phyloP scores from a whole-genome alignment of 2,329 filamentous ascomycete species.

The Xylariaceae sp. region DNA sequence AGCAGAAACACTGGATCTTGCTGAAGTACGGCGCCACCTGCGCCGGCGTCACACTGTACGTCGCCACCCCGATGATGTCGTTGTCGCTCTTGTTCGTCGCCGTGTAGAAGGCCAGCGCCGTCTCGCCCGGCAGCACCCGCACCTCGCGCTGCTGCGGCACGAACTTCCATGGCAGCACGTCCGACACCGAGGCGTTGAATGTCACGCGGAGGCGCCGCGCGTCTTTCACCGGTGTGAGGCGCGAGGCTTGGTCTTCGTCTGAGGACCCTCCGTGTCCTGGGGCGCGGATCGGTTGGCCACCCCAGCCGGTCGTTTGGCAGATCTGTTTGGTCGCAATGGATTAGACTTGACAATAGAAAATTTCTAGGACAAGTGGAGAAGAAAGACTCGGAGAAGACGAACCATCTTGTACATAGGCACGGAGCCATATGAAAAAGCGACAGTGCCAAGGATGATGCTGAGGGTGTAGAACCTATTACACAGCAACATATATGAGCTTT shows the following conservation, averaged over 20 bases:
- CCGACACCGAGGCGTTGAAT: constrained; percentile 94
- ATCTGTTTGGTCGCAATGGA: constrained; percentile 57
- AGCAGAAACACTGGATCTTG: constrained; percentile 99
- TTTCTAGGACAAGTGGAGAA: background rate
- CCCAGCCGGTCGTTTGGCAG: constrained; percentile 88
- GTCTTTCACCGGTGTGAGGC: constrained; percentile 79
- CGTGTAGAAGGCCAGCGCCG: constrained; percentile 95
- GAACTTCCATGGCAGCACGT: constrained; percentile 97
- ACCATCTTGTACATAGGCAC: constrained; percentile 91
- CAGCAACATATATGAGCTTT: constrained; percentile 31
- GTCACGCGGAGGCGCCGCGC: constrained; percentile 91
- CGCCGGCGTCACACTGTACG: constrained; percentile 94
- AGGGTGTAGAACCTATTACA: constrained; percentile 71
- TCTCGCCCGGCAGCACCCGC: constrained; percentile 92
- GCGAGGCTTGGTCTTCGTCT: constrained; percentile 68
- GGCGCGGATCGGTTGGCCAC: constrained; percentile 88
- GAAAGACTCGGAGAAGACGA: constrained; percentile 29
- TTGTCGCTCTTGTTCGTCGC: constrained; percentile 88
- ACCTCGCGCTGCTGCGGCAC: constrained; percentile 96
- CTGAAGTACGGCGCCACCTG: constrained; percentile 98
- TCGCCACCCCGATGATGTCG: constrained; percentile 97
- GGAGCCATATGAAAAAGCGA: constrained; percentile 81
- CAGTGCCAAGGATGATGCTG: constrained; percentile 79
- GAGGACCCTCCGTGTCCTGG: constrained; percentile 67
- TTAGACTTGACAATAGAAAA: constrained; percentile 18